Evolutionary conservation across 169 alveolate species (phyloP).

Genomic region (Plasmodium knowlesi): DNA sequence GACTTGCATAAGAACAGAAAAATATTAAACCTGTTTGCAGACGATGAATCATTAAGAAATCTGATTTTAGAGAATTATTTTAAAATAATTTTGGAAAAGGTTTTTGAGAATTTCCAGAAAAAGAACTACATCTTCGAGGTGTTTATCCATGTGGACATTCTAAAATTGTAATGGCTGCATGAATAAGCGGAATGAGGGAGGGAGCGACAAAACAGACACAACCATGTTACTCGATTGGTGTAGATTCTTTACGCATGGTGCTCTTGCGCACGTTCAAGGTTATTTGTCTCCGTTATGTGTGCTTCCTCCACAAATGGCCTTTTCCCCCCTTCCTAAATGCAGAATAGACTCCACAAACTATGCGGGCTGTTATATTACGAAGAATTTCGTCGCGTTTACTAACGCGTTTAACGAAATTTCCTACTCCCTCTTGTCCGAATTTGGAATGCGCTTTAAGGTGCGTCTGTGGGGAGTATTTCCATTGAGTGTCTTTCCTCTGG

Average conservation of each 20-base stretch:
- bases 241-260: neutral
- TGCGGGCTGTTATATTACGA: conserved; percentile 17
- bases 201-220: neutral
- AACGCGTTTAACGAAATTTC: conserved; percentile 25
- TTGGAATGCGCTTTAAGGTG: conserved; percentile 31
- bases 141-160: conserved; percentile 48
- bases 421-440: conserved; percentile 26
- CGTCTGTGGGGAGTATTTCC: neutral
- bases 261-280: neutral
- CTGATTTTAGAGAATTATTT: conserved; percentile 41
- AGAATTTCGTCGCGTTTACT: conserved; percentile 19
- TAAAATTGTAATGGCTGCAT: conserved; percentile 37
- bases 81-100: conserved; percentile 29
- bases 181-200: neutral
- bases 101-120: conserved; percentile 48
- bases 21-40: neutral
- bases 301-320: neutral
- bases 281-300: neutral
- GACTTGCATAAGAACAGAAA: neutral
- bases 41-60: conserved; percentile 19
- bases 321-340: neutral
- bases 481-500: neutral
- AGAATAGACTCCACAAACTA: conserved; percentile 38
- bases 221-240: neutral
- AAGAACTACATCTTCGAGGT: conserved; percentile 49